These are phyloP conservation scores for Penicillium atrosanguineum DNA, from an alignment of 495 filamentous ascomycete species.

Conservation along the genomic window DNA sequence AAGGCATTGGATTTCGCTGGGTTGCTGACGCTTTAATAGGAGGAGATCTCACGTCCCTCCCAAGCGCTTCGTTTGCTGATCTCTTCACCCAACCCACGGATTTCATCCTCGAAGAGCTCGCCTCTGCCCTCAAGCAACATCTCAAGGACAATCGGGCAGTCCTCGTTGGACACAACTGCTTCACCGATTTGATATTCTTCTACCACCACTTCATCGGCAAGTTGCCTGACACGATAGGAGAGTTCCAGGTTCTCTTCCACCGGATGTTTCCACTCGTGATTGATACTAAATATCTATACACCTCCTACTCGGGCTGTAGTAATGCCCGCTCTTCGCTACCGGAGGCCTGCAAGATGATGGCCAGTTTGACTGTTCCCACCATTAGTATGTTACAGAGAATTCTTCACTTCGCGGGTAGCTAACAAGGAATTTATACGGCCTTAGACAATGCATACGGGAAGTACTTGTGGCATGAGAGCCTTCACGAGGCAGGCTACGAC, in stretches of 20 bases:
- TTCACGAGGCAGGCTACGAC: slow-evolving; percentile 73
- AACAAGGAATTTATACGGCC: slow-evolving; percentile 6
- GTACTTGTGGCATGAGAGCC: slow-evolving; percentile 39
- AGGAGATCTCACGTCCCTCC: slow-evolving; percentile 52
- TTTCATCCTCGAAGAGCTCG: slow-evolving; percentile 23
- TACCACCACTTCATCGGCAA: slow-evolving; percentile 65
- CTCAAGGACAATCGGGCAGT: slow-evolving; percentile 51
- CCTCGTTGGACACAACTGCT: slow-evolving; percentile 75
- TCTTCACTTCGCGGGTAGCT: background rate
- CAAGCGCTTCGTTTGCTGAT: slow-evolving; percentile 36
- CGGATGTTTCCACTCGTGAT: slow-evolving; percentile 64
- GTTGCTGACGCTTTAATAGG: slow-evolving; percentile 66
- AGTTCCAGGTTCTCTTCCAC: slow-evolving; percentile 56
- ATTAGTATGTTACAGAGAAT: slow-evolving; percentile 40
- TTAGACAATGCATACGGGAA: slow-evolving; percentile 44
- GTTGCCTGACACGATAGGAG: slow-evolving; percentile 58
- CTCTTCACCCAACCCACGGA: slow-evolving; percentile 40
- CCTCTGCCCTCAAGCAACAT: slow-evolving; percentile 24
- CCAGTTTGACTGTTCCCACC: slow-evolving; percentile 34
- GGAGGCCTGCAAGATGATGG: slow-evolving; percentile 44
- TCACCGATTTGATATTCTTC: slow-evolving; percentile 71
- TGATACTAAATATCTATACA: slow-evolving; percentile 77
- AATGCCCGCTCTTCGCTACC: slow-evolving; percentile 51
- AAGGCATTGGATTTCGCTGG: slow-evolving; percentile 63
- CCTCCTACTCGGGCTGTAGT: slow-evolving; percentile 50